Percentiles rank a stretch among this genome's conserved stretches.
phyloP scores from a whole-genome alignment of 2,329 filamentous ascomycete genomes.

The Aspergillus aculeatinus region DNA sequence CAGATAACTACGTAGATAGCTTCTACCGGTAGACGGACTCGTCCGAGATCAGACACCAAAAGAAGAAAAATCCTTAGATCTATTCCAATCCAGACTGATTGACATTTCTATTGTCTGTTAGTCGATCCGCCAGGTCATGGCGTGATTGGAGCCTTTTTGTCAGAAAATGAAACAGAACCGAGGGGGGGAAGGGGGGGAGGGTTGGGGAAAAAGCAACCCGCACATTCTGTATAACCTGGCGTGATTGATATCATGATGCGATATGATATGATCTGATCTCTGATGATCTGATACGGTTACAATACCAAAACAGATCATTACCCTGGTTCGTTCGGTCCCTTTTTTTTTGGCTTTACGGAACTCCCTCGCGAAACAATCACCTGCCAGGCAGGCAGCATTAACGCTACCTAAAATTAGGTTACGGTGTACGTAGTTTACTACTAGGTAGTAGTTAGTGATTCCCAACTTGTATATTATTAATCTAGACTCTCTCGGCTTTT shows the following conservation, averaged over 20 bases:
- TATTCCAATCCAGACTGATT: not conserved
- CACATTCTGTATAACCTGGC: constrained; percentile 1
- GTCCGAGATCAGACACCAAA: not conserved
- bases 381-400: too few species aligned
- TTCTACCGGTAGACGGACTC: not conserved
- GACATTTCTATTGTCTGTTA: not conserved
- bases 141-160: not conserved
- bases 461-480: not conserved
- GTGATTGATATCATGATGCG: constrained; percentile 9
- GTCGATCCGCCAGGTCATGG: not conserved
- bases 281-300: not conserved
- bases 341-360: too few species aligned
- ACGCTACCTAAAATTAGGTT: not conserved
- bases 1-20: not conserved
- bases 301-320: not conserved
- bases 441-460: too few species aligned
- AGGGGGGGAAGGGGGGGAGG: too few species aligned
- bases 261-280: constrained; percentile 6
- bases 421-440: not conserved
- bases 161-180: not conserved
- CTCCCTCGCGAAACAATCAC: too few species aligned
- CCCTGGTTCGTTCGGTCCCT: too few species aligned
- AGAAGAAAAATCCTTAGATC: not conserved
- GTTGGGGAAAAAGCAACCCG: not conserved
- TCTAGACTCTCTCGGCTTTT: not conserved